These are phyloP conservation scores for Globisporangium ultimum DNA, from an alignment of 352 stramenopile species.

Conservation along the genomic window DNA sequence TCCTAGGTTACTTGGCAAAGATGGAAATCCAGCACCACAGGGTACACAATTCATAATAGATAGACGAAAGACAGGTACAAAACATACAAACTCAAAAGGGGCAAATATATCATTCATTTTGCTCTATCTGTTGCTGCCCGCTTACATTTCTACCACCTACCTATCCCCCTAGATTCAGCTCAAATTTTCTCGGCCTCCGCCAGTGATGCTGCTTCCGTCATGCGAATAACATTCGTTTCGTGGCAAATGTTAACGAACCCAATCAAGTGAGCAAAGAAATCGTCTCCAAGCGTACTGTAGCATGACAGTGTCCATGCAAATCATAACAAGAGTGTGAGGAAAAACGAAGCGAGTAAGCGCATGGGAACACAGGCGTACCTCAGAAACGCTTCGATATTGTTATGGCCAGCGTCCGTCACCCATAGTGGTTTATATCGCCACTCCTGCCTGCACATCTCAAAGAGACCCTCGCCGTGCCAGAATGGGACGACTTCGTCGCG, in stretches of 20 bases:
- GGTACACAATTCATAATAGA: slow-evolving; percentile 5
- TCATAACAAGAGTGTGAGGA: background rate
- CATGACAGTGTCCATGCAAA: background rate
- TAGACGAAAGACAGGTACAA: slow-evolving; percentile 5
- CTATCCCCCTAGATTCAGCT: slow-evolving; percentile 17
- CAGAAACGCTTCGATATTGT: slow-evolving; percentile 98
- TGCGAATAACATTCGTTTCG: slow-evolving; percentile 50
- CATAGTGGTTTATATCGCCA: slow-evolving; percentile 97
- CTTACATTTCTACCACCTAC: slow-evolving; percentile 14
- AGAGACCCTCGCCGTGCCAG: slow-evolving; percentile 95
- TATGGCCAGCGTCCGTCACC: slow-evolving; percentile 96
- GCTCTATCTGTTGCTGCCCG: slow-evolving; percentile 17
- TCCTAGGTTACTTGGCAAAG: background rate
- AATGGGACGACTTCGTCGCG: slow-evolving; percentile 99
- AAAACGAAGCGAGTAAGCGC: background rate
- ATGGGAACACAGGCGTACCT: slow-evolving; percentile 32
- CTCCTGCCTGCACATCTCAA: slow-evolving; percentile 88
- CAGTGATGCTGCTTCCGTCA: slow-evolving; percentile 20
- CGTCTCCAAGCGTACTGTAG: slow-evolving; percentile 54
- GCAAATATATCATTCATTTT: slow-evolving; percentile 30
- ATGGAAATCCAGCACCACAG: background rate
- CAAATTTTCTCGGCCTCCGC: background rate
- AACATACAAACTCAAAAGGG: slow-evolving; percentile 8
- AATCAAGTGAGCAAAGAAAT: slow-evolving; percentile 80
- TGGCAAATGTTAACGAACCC: slow-evolving; percentile 76